Evolutionary conservation across 2,329 filamentous ascomycete genomes (phyloP), one percentile per base, ranked within the genome.

Genomic region (Chalara sp.): DNA sequence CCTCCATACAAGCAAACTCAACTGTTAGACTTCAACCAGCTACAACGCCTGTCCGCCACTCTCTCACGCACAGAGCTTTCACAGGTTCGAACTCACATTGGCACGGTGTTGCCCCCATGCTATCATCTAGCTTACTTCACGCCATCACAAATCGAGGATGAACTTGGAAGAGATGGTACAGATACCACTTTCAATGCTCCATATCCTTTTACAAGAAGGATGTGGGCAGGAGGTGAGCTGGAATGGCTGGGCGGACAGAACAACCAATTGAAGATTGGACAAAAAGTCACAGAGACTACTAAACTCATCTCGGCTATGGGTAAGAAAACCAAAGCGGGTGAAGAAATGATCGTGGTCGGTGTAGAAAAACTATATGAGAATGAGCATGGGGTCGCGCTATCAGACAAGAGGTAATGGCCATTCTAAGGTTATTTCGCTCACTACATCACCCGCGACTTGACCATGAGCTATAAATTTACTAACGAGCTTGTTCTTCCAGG

Each of bases 201-300:
- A 0, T 54, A 67, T 3, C 81, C 81, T 0, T 86, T 84, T 51
- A 82, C 79, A 2, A 67, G 81, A 32, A 72, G 82, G 10, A 85
- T 86, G 82, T 86, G 83, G 83, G 82, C 82, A 0, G 82, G 81
- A 1, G 83, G 83, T 0, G 69, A 72, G 50, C 78, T 85, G 65
- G 62, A 64, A 11, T 83, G 80, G 79, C 54, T 58, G 30, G 57
- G 63, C 30, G 50, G 47, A 12, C 32, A 45, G n/a, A 45, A 42
- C 1, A 71, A 74, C 56, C 55, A 63, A 13, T 62, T 84, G 52
- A 67, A 70, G 2, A 73, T 83, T 1, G 81, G 79, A 1, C 76
- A 83, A 54, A 65, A 71, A 21, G 76, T 76, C 1, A 73, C 70
- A 35, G 82, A 86, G 65, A 73, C 67, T 29, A 85, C 81, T 2